Conservation (phyloP, 1,139 yeast genomes). For the Saccharomycopsis hybrid region DNA sequence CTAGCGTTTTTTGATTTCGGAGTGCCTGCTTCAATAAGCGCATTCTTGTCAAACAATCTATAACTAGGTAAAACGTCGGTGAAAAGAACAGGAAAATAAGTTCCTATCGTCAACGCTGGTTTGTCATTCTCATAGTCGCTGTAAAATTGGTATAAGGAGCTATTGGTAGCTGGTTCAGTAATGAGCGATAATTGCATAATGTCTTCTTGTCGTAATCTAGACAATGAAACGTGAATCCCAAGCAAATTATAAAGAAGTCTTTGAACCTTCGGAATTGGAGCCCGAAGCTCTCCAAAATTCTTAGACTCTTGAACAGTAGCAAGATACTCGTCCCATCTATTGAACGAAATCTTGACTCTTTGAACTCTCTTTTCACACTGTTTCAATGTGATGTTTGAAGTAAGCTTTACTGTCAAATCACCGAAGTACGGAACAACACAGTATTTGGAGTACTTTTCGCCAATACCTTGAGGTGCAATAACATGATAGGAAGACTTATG, state of each 20-base stretch:
- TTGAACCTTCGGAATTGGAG: slow-evolving; percentile 29
- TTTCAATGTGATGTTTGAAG: slow-evolving; percentile 38
- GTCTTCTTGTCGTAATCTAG: slow-evolving; percentile 29
- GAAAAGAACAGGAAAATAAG: slow-evolving; percentile 55
- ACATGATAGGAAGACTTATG: slow-evolving; percentile 52
- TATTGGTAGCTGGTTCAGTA: slow-evolving; percentile 34
- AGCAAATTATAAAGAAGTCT: slow-evolving; percentile 33
- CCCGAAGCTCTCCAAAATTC: slow-evolving; percentile 32
- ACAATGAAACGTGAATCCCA: slow-evolving; percentile 30
- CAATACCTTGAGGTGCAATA: slow-evolving; percentile 85
- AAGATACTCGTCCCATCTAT: slow-evolving; percentile 73
- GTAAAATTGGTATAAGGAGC: slow-evolving; percentile 16
- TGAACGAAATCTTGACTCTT: slow-evolving; percentile 66
- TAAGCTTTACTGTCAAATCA: slow-evolving; percentile 49
- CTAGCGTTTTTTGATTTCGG: slow-evolving; percentile 15
- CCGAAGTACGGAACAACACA: slow-evolving; percentile 89
- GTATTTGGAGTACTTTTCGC: slow-evolving; percentile 67
- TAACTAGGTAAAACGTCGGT: slow-evolving; percentile 48
- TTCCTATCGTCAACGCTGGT: slow-evolving; percentile 48
- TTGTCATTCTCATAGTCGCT: slow-evolving; percentile 31
- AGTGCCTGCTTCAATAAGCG: slow-evolving; percentile 46
- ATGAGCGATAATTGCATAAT: slow-evolving; percentile 37
- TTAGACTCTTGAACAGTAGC: slow-evolving; percentile 31
- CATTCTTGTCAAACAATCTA: slow-evolving; percentile 45
- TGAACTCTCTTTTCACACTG: slow-evolving; percentile 63